Percentiles rank a stretch among this genome's conserved stretches.
phyloP scores from a whole-genome alignment of 2,329 filamentous ascomycete genomes.

The Fusarium lyarnte region DNA sequence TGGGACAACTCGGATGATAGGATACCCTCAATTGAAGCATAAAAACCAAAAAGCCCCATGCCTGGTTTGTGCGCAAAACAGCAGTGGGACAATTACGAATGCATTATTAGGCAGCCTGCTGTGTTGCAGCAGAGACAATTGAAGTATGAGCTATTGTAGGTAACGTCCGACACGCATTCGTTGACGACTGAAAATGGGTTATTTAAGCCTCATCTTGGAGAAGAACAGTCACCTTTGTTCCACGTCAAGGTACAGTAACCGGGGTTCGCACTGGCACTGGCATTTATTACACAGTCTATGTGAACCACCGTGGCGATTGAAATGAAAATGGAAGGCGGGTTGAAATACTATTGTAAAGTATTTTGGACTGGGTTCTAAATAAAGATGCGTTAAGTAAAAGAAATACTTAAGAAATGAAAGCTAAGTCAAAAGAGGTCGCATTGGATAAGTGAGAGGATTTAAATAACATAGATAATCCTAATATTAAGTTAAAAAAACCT shows the following conservation, averaged over 20 bases:
- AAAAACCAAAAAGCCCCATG: neutral
- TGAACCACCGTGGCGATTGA: no score
- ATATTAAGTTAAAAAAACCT: no score
- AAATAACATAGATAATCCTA: neutral
- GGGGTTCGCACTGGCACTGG: neutral
- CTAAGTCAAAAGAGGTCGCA: fast-evolving
- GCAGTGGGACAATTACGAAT: neutral
- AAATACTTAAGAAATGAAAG: fast-evolving
- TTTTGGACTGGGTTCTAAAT: fast-evolving
- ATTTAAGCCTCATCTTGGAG: neutral
- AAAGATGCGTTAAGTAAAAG: fast-evolving
- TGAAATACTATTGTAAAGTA: fast-evolving
- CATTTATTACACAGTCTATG: neutral
- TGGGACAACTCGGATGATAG: no score
- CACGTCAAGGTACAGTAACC: neutral
- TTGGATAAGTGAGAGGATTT: neutral
- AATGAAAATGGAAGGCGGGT: neutral
- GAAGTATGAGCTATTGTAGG: fast-evolving
- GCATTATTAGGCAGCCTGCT: neutral
- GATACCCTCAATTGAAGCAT: neutral
- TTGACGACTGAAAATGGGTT: neutral
- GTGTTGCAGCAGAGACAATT: neutral
- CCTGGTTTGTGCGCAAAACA: neutral
- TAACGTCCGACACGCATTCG: fast-evolving
- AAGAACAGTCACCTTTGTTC: neutral